These are phyloP conservation scores for Epithemia pelagica DNA, from an alignment of 108 stramenopile genomes.

Conservation along the genomic window DNA sequence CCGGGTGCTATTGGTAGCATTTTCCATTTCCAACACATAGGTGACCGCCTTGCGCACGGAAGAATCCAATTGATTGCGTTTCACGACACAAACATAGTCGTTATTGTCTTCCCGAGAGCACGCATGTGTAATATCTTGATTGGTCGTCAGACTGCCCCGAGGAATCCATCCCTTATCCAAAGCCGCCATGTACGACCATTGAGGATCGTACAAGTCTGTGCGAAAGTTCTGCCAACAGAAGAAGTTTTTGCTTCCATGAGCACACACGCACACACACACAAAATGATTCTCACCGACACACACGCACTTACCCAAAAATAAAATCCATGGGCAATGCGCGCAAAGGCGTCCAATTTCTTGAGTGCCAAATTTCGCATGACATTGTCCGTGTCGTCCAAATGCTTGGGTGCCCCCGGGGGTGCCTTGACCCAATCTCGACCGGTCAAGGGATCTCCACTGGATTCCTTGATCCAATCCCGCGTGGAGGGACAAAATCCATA, in stretches of 20 bases:
- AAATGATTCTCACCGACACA: no score
- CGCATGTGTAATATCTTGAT: slow-evolving; percentile 41
- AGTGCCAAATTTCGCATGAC: slow-evolving; percentile 69
- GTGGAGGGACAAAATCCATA: slow-evolving; percentile 69
- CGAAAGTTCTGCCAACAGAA: slow-evolving; percentile 90
- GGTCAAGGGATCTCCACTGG: slow-evolving; percentile 39
- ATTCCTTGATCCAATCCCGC: slow-evolving; percentile 75
- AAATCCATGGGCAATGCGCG: slow-evolving; percentile 69
- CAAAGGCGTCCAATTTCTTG: slow-evolving; percentile 82
- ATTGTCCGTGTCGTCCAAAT: slow-evolving; percentile 67
- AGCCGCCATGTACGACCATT: slow-evolving; percentile 79
- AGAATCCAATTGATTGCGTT: slow-evolving; percentile 37
- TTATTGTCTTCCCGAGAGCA: slow-evolving; percentile 52
- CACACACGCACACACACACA: no score
- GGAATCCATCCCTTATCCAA: slow-evolving; percentile 78
- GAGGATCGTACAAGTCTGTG: slow-evolving; percentile 80
- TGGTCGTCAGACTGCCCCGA: slow-evolving; percentile 52
- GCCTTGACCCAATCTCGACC: slow-evolving; percentile 61
- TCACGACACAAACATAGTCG: slow-evolving; percentile 48
- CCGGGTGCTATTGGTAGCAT: slow-evolving; percentile 14
- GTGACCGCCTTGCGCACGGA: slow-evolving; percentile 37
- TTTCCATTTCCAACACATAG: slow-evolving; percentile 33
- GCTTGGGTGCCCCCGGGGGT: slow-evolving; percentile 56
- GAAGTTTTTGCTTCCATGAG: no score
- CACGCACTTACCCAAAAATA: slow-evolving; percentile 6